Base-by-base conservation (phyloP, 116 monocot species). In the Cymodocea nodosa region DNA sequence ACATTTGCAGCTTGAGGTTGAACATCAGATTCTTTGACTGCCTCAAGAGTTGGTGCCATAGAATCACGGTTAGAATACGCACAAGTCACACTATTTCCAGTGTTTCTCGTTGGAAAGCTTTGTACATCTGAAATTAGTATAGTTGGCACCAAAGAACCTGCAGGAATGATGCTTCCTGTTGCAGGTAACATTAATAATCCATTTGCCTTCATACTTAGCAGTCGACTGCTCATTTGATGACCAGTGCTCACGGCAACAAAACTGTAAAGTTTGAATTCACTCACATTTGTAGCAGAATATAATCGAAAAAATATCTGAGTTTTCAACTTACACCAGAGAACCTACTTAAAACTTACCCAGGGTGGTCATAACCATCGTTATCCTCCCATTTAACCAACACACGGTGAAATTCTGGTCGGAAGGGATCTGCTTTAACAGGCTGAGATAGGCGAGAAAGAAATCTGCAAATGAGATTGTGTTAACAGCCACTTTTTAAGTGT, bases 241-340 rank as follows among this genome's bases (percentile, higher is more conserved):
- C 97, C 97, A 35, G 91, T 97, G 81, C 97, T 91, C 78, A 82
- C 80, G 73, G 91, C 97, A 78, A 88, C 68, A 75, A 85, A 97
- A 56, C 97, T 97, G 57, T 19, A 77, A 6, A 36, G n/a, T 60
- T 4, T 72, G 17, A 51, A 44, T 62, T 60, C 24, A 39, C 62
- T 15, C 37, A 3, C 19, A 19, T 10, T 56, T 20, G 22, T 22
- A 18, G 15, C 4, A 30, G 15, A 25, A 23, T 60, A 23, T 60
- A 35, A 60, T 17, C 16, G 35, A 7, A 10, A 44, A 44, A 44
- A 44, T 12, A 44, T 44, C 11, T 44, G 9, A 44, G 44, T 44
- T 44, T 6, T 10, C 30, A 30, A 30, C 30, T 30, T 30, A 1
- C 44, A 44, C 7, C 8, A 44, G 1, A 44, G 1, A 12, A 10